phyloP scores from a whole-genome alignment of 805 yeast species.

The Candida boidinii region DNA sequence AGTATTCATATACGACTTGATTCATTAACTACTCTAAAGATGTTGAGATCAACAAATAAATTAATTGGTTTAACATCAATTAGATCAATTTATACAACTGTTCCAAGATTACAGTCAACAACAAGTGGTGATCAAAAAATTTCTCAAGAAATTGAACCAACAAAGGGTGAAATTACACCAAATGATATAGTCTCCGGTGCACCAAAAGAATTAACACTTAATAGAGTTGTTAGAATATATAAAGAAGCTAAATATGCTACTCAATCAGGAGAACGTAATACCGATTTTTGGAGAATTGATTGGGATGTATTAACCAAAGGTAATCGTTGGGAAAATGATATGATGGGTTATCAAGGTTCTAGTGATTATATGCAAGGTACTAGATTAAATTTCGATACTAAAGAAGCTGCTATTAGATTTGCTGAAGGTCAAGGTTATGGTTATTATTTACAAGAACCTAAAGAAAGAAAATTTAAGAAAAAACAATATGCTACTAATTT shows the following conservation, averaged over 20 bases:
- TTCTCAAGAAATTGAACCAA: no score
- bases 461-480: slow-evolving; percentile 60
- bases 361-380: slow-evolving; percentile 81
- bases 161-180: slow-evolving; percentile 11
- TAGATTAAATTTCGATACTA: slow-evolving; percentile 60
- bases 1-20: no score
- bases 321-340: slow-evolving; percentile 83
- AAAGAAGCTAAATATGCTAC: slow-evolving; percentile 75
- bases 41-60: no score
- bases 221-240: slow-evolving; percentile 66
- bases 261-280: slow-evolving; percentile 56
- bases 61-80: no score
- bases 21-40: no score
- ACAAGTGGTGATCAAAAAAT: no score
- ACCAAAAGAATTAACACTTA: slow-evolving; percentile 51
- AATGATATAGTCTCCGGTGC: slow-evolving; percentile 72
- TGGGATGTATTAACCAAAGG: slow-evolving; percentile 76
- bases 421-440: slow-evolving; percentile 85
- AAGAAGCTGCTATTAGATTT: slow-evolving; percentile 69
- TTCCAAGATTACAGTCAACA: no score
- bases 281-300: slow-evolving; percentile 63
- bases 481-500: slow-evolving; percentile 73
- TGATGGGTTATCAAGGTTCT: slow-evolving; percentile 77
- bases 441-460: slow-evolving; percentile 75
- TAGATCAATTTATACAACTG: no score